phyloP scores from a whole-genome alignment of 2,329 filamentous ascomycete species.

The Saccharata proteae region DNA sequence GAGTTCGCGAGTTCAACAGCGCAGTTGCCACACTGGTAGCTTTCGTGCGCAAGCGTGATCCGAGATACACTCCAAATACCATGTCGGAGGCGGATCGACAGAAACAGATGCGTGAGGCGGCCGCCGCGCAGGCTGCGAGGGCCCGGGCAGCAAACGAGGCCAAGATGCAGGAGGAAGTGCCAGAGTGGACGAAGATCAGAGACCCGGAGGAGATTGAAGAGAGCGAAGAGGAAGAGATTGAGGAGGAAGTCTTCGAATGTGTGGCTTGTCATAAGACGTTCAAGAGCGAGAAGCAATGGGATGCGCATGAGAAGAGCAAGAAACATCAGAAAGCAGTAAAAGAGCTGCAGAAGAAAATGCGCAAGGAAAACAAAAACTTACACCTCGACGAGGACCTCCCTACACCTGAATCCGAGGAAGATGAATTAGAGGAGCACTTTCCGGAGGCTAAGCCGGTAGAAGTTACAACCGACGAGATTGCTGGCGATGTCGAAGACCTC shows the following conservation, averaged over 20 bases:
- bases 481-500: conserved; percentile 8
- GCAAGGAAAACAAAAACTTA: conserved; percentile 58
- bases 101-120: conserved; percentile 61
- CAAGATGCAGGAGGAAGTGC: conserved; percentile 54
- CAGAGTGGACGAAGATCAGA: conserved; percentile 61
- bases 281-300: conserved; percentile 84
- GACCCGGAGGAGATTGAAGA: conserved; percentile 40
- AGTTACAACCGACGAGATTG: conserved; percentile 6
- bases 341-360: conserved; percentile 70
- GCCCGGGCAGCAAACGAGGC: conserved; percentile 72
- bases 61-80: conserved; percentile 64
- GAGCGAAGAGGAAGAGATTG: conserved; percentile 37
- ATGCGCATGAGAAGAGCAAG: conserved; percentile 90
- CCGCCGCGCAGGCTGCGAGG: conserved; percentile 71
- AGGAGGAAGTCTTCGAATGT: conserved; percentile 46
- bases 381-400: conserved; percentile 27
- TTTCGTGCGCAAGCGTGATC: conserved; percentile 86
- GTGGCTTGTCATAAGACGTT: conserved; percentile 55
- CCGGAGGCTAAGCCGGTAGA: conserved; percentile 11
- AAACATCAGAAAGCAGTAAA: conserved; percentile 85
- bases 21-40: conserved; percentile 74
- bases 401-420: conserved; percentile 19
- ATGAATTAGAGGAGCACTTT: conserved; percentile 13
- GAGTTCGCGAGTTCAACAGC: conserved; percentile 80
- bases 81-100: conserved; percentile 74